Base-by-base conservation (phyloP, 208 protist species). In the Leishmania aethiopica region DNA sequence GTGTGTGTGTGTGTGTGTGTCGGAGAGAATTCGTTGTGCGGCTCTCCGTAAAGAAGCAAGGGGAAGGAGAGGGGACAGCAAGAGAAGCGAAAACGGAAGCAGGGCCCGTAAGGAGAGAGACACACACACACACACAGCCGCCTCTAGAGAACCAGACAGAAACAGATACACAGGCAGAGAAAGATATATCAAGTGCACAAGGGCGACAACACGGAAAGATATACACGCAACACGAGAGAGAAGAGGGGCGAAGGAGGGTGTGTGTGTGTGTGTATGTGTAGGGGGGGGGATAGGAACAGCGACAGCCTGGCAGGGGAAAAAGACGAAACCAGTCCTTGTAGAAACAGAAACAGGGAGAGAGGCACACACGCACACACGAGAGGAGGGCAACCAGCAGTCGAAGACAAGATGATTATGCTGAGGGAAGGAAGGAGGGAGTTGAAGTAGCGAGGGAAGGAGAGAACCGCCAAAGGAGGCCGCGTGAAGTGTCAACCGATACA, bases 401-500 rank as follows among this genome's bases (percentile, higher is more conserved):
- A 69, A 51, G 17, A 40, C 5, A 59, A 28, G 45, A 84, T 73
- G 59, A 67, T 28, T 53, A 77, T 25, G 49, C 19, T 47, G 57
- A 66, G 73, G 17, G 79, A 51, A 13, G 32, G 55, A 83, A 57
- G 17, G 28, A 17, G 15, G 25, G 13, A 8, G 13, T 4, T 62
- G 57, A 62, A n/a, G 28, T 25, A 62, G 57, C 7, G 67, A 47
- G 32, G 37, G 45, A 47, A 5, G 10, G 35, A 17, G 67, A 25
- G 17, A 32, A 37, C 47, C 81, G 35, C 32, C 19, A 45, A 57
- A 55, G 59, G 40, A 3, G 45, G 70, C 13, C 42, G n/a, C 73
- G 32, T 57, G 28, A 77, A 45, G 3, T 57, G 73, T 40, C 80
- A 59, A 77, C 37, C 69, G 83, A 79, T 80, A 66, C 75, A 35